Conservation (phyloP, 352 stramenopile species). For the Pythium periplocum region DNA sequence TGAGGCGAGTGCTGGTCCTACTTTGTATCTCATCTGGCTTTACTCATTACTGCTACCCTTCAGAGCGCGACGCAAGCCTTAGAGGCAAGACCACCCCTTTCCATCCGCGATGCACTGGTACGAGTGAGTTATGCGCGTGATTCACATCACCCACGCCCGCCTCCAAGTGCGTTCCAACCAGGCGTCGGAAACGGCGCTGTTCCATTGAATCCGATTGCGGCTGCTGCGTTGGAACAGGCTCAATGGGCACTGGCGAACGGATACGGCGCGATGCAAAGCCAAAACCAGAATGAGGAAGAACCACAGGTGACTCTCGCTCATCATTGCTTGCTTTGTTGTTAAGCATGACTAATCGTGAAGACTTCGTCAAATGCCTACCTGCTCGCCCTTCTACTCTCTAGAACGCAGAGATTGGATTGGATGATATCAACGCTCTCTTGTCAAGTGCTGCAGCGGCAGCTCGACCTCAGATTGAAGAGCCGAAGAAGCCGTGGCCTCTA, state of each 20-base stretch:
- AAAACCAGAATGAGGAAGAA: not conserved
- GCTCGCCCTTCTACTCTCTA: not conserved
- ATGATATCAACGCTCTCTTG: conserved; percentile 61
- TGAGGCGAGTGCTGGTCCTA: conserved; percentile 30
- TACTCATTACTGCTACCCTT: too few relatives aligned
- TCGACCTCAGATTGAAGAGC: conserved; percentile 46
- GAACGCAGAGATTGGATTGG: conserved; percentile 7
- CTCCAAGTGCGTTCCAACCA: not conserved
- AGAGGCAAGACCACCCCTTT: not conserved
- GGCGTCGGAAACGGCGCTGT: conserved; percentile 3
- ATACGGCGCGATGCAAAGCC: conserved; percentile 21
- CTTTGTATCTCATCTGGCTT: not conserved
- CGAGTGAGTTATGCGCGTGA: conserved; percentile 62
- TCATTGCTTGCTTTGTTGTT: not conserved
- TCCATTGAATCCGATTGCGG: conserved; percentile 38
- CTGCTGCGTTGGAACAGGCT: conserved; percentile 68
- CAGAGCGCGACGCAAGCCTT: not conserved
- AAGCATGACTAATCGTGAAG: not conserved
- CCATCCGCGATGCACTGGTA: conserved; percentile 17
- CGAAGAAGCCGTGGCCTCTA: conserved; percentile 70
- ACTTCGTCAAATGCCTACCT: not conserved
- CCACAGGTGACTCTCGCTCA: conserved; percentile 11
- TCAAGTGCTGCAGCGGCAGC: conserved; percentile 51
- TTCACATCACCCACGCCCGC: conserved; percentile 11
- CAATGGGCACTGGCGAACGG: conserved; percentile 76